Conservation (phyloP, 495 filamentous ascomycete species). For the Cryomyces minteri region DNA sequence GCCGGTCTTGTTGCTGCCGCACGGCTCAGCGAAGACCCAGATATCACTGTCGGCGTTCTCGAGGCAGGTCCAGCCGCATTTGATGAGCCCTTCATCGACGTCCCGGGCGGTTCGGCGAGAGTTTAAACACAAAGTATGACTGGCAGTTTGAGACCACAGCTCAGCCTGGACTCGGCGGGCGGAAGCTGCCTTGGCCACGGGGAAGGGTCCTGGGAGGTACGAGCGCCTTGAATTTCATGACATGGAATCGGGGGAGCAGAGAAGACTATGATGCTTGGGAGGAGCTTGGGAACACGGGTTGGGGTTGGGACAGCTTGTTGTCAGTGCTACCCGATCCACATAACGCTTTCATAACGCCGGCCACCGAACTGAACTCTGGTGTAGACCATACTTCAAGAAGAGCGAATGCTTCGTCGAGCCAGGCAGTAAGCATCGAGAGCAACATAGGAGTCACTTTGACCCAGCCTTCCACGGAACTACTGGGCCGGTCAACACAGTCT, state of each 20-base stretch:
- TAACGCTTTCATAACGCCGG: too few species aligned
- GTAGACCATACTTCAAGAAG: constrained; percentile 30
- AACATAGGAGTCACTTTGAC: constrained; percentile 15
- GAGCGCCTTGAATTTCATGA: constrained; percentile 32
- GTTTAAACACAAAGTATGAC: constrained; percentile 24
- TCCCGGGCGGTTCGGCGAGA: constrained; percentile 24
- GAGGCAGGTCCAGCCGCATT: constrained; percentile 27
- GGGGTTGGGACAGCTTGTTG: constrained; percentile 36
- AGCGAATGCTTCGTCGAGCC: constrained; percentile 28
- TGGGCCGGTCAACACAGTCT: constrained; percentile 27
- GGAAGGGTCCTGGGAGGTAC: constrained; percentile 27
- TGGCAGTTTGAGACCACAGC: constrained; percentile 26
- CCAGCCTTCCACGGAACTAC: constrained; percentile 18
- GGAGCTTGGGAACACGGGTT: constrained; percentile 32
- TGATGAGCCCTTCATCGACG: constrained; percentile 22
- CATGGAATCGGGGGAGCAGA: constrained; percentile 34
- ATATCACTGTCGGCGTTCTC: constrained; percentile 25
- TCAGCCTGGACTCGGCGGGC: constrained; percentile 21
- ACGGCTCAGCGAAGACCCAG: constrained; percentile 11
- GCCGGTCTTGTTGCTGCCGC: constrained; percentile 15
- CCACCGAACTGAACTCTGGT: too few species aligned
- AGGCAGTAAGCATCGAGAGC: constrained; percentile 14
- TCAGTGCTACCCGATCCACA: too few species aligned
- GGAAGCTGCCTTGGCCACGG: constrained; percentile 17
- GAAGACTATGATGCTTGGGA: constrained; percentile 41